Evolutionary conservation across 2,329 filamentous ascomycete genomes (phyloP), one percentile per base, ranked within the genome.

Genomic region (Neonectria neomacrospora): DNA sequence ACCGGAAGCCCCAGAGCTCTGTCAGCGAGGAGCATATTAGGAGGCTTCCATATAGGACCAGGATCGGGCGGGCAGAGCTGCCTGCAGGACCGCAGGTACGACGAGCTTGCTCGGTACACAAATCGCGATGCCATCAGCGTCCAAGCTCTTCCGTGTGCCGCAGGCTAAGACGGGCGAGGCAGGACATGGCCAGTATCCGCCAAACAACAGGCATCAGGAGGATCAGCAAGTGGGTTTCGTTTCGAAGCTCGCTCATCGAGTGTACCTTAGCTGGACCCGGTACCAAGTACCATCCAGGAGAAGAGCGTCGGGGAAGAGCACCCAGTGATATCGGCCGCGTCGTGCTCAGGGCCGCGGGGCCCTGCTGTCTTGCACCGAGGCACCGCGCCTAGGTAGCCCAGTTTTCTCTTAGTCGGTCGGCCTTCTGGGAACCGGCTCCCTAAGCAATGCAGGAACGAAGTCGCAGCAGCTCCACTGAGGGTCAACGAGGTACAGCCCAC

Each of bases 391-490:
- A n/a, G n/a, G n/a, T n/a, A 64, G 65, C 53, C 64, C 63, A 55
- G 41, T 45, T 68, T 51, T 58, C 48, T 50, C 50, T 54, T 63
- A 52, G 61, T 64, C 59, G 64, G 68, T 65, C 54, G 53, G 47
- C 37, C 54, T 44, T 57, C 53, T 55, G 48, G 63, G 63, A 59
- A 64, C 64, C 48, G 58, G 66, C 70, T 66, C 64, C 67, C 61
- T 71, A 55, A 69, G 69, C 66, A 57, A 73, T 73, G 71, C 71
- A 73, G 71, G 71, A 73, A 73, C 71, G 54, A 72, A 70, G 69
- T 60, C 61, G 55, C 63, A 68, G 58, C 63, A 65, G 65, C 63
- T 71, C 64, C 65, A 64, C 67, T 58, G 58, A 39, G 58, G 59
- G 64, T 56, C 65, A 58, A 59, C 61, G 60, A 70, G 45, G 63